Conservation (phyloP, 495 filamentous ascomycete species). For the Terfezia boudieri region DNA sequence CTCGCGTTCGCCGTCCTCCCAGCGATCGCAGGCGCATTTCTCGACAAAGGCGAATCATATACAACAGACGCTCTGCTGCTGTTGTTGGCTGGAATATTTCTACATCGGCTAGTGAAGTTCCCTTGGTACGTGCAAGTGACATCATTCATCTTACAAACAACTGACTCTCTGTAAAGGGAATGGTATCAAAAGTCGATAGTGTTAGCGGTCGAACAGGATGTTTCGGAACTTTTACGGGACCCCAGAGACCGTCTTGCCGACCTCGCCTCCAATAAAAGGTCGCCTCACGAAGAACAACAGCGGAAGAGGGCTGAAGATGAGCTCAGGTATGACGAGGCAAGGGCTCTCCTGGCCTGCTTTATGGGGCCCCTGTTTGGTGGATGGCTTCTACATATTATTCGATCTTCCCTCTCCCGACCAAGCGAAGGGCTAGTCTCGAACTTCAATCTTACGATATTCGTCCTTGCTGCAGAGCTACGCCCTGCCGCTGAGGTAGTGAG, state of each 20-base stretch:
- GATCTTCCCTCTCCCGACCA: conserved; percentile 52
- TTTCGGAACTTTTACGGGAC: conserved; percentile 1
- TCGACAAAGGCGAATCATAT: conserved; percentile 58
- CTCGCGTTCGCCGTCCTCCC: conserved; percentile 66
- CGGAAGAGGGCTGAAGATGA: conserved; percentile 31
- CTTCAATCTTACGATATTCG: conserved; percentile 84
- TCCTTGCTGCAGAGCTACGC: conserved; percentile 65
- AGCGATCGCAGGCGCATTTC: conserved; percentile 62
- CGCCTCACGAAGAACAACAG: conserved; percentile 7
- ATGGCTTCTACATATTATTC: conserved; percentile 54
- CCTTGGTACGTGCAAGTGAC: conserved; percentile 44
- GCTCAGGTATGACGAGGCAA: conserved; percentile 49
- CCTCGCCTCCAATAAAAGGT: not conserved
- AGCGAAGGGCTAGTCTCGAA: conserved; percentile 74
- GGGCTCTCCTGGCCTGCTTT: conserved; percentile 59
- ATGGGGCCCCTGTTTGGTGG: conserved; percentile 53
- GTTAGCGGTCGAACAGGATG: conserved; percentile 6
- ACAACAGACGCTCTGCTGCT: conserved; percentile 70
- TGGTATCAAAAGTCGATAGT: conserved; percentile 75
- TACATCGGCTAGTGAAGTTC: conserved; percentile 80
- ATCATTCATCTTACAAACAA: not conserved
- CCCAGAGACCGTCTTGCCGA: not conserved
- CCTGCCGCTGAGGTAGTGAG: conserved; percentile 62
- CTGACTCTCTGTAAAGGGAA: conserved; percentile 31
- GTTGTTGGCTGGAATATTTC: conserved; percentile 53